These are phyloP conservation scores for Schwanniomyces etchellsii DNA, from an alignment of 1,139 yeast species.

Conservation along the genomic window DNA sequence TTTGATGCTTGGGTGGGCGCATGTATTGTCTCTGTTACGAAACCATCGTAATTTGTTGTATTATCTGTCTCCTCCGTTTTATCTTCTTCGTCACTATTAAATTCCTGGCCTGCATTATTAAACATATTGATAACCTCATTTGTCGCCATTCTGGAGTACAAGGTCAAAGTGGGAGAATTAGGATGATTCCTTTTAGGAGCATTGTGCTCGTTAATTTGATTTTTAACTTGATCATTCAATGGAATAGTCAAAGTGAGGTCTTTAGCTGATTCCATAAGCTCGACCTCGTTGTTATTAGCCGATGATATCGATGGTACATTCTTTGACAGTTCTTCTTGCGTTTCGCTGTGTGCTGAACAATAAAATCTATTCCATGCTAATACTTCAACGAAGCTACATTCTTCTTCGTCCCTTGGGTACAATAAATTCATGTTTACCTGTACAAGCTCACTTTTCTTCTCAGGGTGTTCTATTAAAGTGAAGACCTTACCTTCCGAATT, in stretches of 20 bases:
- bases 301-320: neutral
- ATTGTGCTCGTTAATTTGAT: slow-evolving; percentile 8
- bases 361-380: slow-evolving; percentile 28
- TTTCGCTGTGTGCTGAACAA: neutral
- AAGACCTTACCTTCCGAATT: slow-evolving; percentile 20
- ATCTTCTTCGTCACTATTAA: slow-evolving; percentile 25
- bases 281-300: neutral
- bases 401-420: slow-evolving; percentile 33
- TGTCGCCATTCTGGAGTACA: slow-evolving; percentile 70
- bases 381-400: slow-evolving; percentile 58
- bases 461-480: slow-evolving; percentile 48
- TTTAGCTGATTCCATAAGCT: slow-evolving; percentile 1
- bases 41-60: slow-evolving; percentile 41
- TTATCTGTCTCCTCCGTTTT: slow-evolving; percentile 24
- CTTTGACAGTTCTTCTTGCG: neutral
- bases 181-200: slow-evolving; percentile 20
- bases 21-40: slow-evolving; percentile 47
- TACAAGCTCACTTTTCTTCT: slow-evolving; percentile 60
- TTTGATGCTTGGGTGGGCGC: slow-evolving; percentile 1
- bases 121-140: slow-evolving; percentile 75
- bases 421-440: slow-evolving; percentile 57
- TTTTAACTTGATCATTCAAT: slow-evolving; percentile 15
- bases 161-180: slow-evolving; percentile 72
- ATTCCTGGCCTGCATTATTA: slow-evolving; percentile 49
- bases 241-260: slow-evolving; percentile 30